Evolutionary conservation across 2,329 filamentous ascomycete genomes (phyloP).

Genomic region (Ceratocystis huliohia): DNA sequence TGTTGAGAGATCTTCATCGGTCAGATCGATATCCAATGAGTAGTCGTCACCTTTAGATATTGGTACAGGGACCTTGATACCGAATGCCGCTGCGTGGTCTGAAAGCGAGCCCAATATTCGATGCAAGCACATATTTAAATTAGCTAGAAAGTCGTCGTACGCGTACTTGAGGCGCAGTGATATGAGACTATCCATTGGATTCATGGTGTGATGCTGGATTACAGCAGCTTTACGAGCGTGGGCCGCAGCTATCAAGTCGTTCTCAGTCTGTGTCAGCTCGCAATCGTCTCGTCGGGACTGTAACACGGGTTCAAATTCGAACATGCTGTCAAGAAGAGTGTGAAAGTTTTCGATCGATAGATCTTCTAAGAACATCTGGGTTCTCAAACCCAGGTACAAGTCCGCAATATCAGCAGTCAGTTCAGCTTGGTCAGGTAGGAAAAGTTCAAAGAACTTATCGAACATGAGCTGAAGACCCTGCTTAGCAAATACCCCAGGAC

Average conservation of each 20-base stretch:
- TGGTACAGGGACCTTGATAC: slow-evolving; percentile 28
- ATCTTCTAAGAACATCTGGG: slow-evolving; percentile 21
- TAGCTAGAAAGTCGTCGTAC: slow-evolving; percentile 25
- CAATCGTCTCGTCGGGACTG: slow-evolving; percentile 12
- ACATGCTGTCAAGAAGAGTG: slow-evolving; percentile 18
- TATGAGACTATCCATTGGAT: slow-evolving; percentile 6
- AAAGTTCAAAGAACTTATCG: slow-evolving; percentile 34
- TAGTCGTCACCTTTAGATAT: slow-evolving; percentile 25
- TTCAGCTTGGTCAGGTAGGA: slow-evolving; percentile 24
- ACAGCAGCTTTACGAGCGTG: slow-evolving; percentile 16
- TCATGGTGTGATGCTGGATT: slow-evolving; percentile 16
- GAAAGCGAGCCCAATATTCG: slow-evolving; percentile 28
- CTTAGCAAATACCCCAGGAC: slow-evolving; percentile 20
- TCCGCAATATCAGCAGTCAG: slow-evolving; percentile 20
- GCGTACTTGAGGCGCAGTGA: slow-evolving; percentile 1
- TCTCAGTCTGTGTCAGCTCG: slow-evolving; percentile 18
- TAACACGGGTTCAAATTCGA: slow-evolving; percentile 17
- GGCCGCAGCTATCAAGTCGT: slow-evolving; percentile 17
- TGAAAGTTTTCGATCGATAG: slow-evolving; percentile 10
- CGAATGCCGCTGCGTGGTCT: slow-evolving; percentile 29
- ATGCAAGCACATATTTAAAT: slow-evolving; percentile 28
- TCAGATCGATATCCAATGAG: slow-evolving; percentile 15
- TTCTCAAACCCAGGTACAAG: slow-evolving; percentile 18
- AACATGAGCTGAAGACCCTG: slow-evolving; percentile 33
- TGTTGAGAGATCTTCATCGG: slow-evolving; percentile 33